Percentiles rank a stretch among this genome's conserved stretches.
These are phyloP conservation scores for Floccularia luteovirens DNA, from an alignment of 768 basidiomycete species.

Conservation along the genomic window DNA sequence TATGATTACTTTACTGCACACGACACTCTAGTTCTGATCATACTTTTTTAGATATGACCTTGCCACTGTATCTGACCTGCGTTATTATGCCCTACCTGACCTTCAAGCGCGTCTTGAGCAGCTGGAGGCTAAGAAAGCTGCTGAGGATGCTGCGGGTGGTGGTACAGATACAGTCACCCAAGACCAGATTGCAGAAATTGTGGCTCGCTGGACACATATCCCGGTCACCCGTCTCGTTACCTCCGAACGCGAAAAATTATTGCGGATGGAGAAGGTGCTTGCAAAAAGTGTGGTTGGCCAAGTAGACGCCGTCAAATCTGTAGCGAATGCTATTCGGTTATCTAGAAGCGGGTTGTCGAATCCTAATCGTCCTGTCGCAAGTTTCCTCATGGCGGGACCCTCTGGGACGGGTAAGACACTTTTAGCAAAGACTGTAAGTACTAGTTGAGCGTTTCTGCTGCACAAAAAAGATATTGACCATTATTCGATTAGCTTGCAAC, in stretches of 20 bases:
- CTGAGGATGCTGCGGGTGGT: constrained; percentile 51
- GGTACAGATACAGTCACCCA: constrained; percentile 70
- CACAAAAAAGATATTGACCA: constrained; percentile 3
- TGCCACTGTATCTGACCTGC: constrained; percentile 76
- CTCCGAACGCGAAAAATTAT: constrained; percentile 85
- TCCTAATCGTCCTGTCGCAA: constrained; percentile 81
- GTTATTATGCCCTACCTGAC: constrained; percentile 90
- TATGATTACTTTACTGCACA: constrained; percentile 22
- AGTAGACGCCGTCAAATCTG: constrained; percentile 83
- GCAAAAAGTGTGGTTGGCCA: constrained; percentile 80
- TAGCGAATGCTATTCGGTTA: constrained; percentile 89
- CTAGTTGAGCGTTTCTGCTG: background rate
- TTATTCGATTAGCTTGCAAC: constrained; percentile 62
- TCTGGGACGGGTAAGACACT: constrained; percentile 90
- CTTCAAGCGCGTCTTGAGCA: constrained; percentile 64
- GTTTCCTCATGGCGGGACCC: constrained; percentile 89
- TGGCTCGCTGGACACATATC: constrained; percentile 88
- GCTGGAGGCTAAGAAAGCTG: constrained; percentile 58
- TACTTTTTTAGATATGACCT: constrained; percentile 48
- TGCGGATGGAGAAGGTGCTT: constrained; percentile 82
- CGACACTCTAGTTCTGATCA: constrained; percentile 8
- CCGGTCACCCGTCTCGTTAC: constrained; percentile 83
- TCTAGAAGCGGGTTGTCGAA: constrained; percentile 93
- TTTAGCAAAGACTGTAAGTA: constrained; percentile 77
- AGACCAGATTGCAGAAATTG: constrained; percentile 91